Base-by-base conservation (phyloP, 2,329 filamentous ascomycete genomes). In the Pseudocercospora fijiensis region DNA sequence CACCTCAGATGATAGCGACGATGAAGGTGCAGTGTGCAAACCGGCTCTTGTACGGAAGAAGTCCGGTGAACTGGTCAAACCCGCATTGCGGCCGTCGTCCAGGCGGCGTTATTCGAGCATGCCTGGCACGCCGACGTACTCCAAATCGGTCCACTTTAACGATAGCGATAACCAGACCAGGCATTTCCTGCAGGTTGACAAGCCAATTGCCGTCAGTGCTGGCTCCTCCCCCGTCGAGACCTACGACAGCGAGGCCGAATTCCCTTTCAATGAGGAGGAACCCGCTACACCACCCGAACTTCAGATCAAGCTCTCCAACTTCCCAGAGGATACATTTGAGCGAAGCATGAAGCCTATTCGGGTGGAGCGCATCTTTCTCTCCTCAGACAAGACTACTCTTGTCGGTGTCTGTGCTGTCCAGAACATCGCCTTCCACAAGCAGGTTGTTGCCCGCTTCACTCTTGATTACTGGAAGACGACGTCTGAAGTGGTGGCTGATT, bases 391-490 rank as follows among this genome's bases (percentile, higher is more conserved):
- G 73, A 94, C 94, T 79, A 90, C 85, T 1, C 80, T 99, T 68
- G 84, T 96, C 57, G 95, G 95, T 11, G 90, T 88, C 18, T 85
- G 96, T 58, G 90, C 88, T 7, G 93, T 96, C 22, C 88, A 89
- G 75, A 99, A 99, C 77, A 78, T 98, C 49, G 87, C 92, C 0
- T 99, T 96, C 79, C 86, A 93, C 60, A 99, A 99, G 79, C 78
- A 83, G 5, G 91, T 99, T 60, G 87, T 90, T n/a, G 94, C 92
- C 76, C 88, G 95, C 57, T 99, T 99, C 77, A 99, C 95, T 0
- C 85, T 97, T 53, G 95, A 99, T 77, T 95, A 96, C 79, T 99
- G 95, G 95, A 96, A 96, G 83, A 99, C 95, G 0, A 96, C 93
- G 0, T 99, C 95, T 0, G 95, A 99, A 76, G 90, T 98, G 1